Base-by-base conservation (phyloP, 208 protist species). In the Trypanosomatidae sp. region DNA sequence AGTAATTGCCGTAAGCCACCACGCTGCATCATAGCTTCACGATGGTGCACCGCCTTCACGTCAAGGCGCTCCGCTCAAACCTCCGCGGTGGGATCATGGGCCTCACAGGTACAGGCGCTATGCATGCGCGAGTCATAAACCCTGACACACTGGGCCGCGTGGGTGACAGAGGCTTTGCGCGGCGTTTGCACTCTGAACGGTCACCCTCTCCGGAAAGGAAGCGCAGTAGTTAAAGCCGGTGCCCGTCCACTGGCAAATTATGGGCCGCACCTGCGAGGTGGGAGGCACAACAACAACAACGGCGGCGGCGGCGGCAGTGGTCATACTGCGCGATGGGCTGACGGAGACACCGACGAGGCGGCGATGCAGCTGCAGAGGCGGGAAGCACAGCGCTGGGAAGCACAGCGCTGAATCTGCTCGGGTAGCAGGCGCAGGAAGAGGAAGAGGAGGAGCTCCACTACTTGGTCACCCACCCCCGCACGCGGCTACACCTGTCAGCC, bases 21-120 rank as follows among this genome's bases (percentile, higher is more conserved):
- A 83, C 82, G 13, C 52, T 88, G 30, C 79, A 83, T 59, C 66
- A 72, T 33, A 71, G 69, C 17, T 92, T 83, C 62, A 66, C 47
- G 55, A 66, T 36, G 1, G 78, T 71, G 13, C 82, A 91, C 50
- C 56, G 59, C 8, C 71, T 79, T 33, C 74, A 84, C 62, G 71
- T 83, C n/a, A 58, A 74, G 58, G 80, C 79, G 8, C 65, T 91
- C 59, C 77, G 82, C 22, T 39, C 53, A 12, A 30, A 79, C 50
- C 85, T 85, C 58, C 73, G 60, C 1, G 19, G 58, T 13, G 59
- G 71, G 30, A 74, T 88, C 28, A 70, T 85, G 62, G 65, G 68
- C 36, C 81, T 76, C 47, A 82, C 81, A n/a, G 72, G 77, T 28
- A 74, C 71, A 1, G 59, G 65, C 13, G 69, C 64, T 17, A 65